phyloP scores from a whole-genome alignment of 106 monocot species.

The Xerophyta viscosa region DNA sequence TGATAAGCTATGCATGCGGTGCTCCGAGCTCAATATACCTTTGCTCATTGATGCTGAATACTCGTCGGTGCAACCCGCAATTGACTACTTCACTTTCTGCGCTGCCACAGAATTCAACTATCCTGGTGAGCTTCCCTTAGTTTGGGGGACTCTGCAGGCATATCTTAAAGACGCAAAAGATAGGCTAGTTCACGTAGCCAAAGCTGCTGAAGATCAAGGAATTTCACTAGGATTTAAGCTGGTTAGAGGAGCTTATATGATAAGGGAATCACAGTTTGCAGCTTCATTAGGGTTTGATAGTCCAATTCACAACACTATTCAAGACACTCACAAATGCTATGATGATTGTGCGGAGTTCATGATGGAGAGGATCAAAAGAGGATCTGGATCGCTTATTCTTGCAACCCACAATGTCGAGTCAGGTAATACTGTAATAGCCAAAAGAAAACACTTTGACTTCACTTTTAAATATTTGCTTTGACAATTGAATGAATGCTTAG shows the following conservation, averaged over 20 bases:
- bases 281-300: constrained; percentile 41
- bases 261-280: constrained; percentile 54
- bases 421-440: constrained; percentile 20
- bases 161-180: constrained; percentile 75
- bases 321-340: constrained; percentile 69
- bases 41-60: constrained; percentile 93
- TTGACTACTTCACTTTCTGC: constrained; percentile 73
- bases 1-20: constrained; percentile 34
- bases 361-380: constrained; percentile 43
- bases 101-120: constrained; percentile 53
- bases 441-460: not conserved
- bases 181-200: constrained; percentile 38
- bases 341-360: constrained; percentile 59
- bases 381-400: constrained; percentile 51
- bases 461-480: not conserved
- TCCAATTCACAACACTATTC: constrained; percentile 65
- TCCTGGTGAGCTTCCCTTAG: constrained; percentile 25
- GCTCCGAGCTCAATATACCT: constrained; percentile 36
- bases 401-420: constrained; percentile 92
- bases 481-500: no score
- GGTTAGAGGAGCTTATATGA: constrained; percentile 86
- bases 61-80: constrained; percentile 87
- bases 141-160: constrained; percentile 73
- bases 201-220: constrained; percentile 48
- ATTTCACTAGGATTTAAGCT: constrained; percentile 67